Evolutionary conservation across 108 stramenopile species (phyloP), one percentile per base, ranked within the genome.

Genomic region (Pseudonitzschia delicatissima): DNA sequence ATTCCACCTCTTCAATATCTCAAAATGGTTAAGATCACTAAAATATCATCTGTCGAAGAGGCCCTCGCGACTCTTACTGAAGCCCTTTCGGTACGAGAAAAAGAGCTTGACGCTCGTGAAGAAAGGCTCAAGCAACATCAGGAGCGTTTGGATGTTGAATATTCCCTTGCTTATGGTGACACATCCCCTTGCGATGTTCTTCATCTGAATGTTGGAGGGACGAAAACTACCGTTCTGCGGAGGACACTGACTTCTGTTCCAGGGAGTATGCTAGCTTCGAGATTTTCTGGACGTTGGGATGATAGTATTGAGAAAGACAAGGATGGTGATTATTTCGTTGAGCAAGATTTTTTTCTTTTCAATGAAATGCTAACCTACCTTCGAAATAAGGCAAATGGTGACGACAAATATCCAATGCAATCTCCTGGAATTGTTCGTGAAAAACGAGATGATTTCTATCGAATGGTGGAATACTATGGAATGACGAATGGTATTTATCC

Each of bases 201-300:
- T 28, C 71, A 79, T 34, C 68, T 86, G n/a, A 86, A 86, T 64
- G 78, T 86, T 4, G 82, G 85, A 18, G 85, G 85, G 17, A 76
- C 74, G 13, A 66, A 71, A 20, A 68, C 69, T 7, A 57, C 79
- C 3, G 82, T 81, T 9, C 74, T 86, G 12, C 72, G 87, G 26
- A 69, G 81, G 15, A 88, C 87, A n/a, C 57, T 88, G 34, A 80
- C 78, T 9, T 73, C 64, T 31, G 72, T 82, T 25, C 73, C 73
- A 26, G 77, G 72, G 6, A 82, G 80, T 29, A 82, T 86, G 85
- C 62, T 88, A 20, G 87, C 85, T 11, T 71, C 74, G 44, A 68
- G 69, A 42, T 88, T 88, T 61, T 74, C 72, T 9, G 87, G 87
- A 26, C 48, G 84, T 70, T 86, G 80, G 79, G 85, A 86, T 45